Evolutionary conservation across 2,329 filamentous ascomycete species (phyloP).

Genomic region (Cucurbitaria berberidis): DNA sequence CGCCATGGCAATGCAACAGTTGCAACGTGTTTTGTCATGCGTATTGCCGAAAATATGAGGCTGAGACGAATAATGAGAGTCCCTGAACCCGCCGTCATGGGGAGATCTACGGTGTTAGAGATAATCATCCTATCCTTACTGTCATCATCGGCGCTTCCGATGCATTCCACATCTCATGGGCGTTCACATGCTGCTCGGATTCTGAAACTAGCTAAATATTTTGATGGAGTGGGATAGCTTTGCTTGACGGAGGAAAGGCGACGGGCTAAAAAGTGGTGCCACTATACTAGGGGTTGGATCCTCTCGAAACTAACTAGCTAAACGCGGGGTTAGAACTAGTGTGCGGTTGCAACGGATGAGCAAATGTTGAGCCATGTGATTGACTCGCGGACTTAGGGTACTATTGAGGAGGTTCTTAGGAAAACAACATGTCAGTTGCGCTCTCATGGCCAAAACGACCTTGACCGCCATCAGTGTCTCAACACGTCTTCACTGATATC

Average conservation of each 20-base stretch:
- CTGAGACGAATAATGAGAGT: constrained; percentile 1
- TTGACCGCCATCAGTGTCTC: background rate
- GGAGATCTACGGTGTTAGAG: background rate
- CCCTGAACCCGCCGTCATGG: constrained; percentile 9
- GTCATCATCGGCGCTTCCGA: constrained; percentile 10
- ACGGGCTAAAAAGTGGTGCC: constrained; percentile 4
- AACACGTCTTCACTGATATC: background rate
- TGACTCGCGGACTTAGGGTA: background rate
- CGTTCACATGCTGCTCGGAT: constrained; percentile 11
- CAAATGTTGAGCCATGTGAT: background rate
- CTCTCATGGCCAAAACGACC: background rate
- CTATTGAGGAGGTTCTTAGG: background rate
- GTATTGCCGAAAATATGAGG: constrained; percentile 1
- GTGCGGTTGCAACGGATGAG: constrained; percentile 2
- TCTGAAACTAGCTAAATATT: constrained; percentile 10
- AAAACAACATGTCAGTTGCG: too few species aligned
- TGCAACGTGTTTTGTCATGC: constrained; percentile 10
- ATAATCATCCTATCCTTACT: constrained; percentile 1
- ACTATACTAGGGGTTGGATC: constrained; percentile 2
- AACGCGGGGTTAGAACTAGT: constrained; percentile 22
- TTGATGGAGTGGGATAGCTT: constrained; percentile 9
- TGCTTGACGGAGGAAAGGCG: constrained; percentile 8
- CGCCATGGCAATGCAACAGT: constrained; percentile 16
- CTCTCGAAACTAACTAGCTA: constrained; percentile 9
- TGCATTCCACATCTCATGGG: constrained; percentile 1